phyloP scores from a whole-genome alignment of 148 eudicot species.

The Dysphania ambrosioides region DNA sequence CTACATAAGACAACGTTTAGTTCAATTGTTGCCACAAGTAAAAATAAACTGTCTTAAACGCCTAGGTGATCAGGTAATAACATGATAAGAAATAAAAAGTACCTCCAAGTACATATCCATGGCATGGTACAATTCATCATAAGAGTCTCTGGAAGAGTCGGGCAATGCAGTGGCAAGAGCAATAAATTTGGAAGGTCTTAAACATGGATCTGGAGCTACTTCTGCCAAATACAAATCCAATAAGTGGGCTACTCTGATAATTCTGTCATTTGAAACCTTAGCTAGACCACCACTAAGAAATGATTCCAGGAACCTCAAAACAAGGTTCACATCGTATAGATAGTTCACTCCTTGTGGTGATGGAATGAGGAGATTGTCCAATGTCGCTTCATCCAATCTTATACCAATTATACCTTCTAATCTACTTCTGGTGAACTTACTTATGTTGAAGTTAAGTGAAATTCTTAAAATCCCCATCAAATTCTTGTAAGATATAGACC shows the following conservation, averaged over 20 bases:
- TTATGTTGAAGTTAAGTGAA: constrained; percentile 32
- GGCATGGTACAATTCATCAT: constrained; percentile 61
- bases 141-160: constrained; percentile 62
- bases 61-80: neutral
- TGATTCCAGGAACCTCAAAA: constrained; percentile 50
- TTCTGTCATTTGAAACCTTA: constrained; percentile 26
- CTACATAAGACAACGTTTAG: constrained; percentile 29
- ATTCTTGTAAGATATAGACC: constrained; percentile 43
- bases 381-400: constrained; percentile 56
- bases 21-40: neutral
- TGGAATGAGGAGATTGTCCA: constrained; percentile 68
- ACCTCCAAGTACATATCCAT: constrained; percentile 78
- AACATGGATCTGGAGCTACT: constrained; percentile 72
- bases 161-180: constrained; percentile 57
- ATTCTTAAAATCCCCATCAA: constrained; percentile 49
- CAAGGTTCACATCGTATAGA: constrained; percentile 69
- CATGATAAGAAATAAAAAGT: constrained; percentile 15
- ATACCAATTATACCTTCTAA: constrained; percentile 65
- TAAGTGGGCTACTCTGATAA: constrained; percentile 51
- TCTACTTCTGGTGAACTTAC: constrained; percentile 32
- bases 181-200: constrained; percentile 63
- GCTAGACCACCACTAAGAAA: constrained; percentile 30
- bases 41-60: neutral
- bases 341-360: constrained; percentile 43
- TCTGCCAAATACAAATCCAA: constrained; percentile 68